These are phyloP conservation scores for Cladophialophora chaetospira DNA, from an alignment of 2,329 filamentous ascomycete genomes.

Conservation along the genomic window DNA sequence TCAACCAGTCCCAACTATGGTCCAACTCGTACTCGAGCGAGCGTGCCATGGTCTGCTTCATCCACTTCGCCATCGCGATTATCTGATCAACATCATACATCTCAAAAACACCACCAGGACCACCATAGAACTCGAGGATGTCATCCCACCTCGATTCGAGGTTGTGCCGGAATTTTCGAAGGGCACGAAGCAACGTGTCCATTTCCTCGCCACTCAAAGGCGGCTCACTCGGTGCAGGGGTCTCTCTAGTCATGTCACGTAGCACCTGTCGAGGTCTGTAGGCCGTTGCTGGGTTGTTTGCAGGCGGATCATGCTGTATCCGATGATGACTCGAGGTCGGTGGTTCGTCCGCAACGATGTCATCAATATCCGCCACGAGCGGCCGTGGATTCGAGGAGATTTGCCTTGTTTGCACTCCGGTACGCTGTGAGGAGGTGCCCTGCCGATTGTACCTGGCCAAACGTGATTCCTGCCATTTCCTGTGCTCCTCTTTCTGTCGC, in stretches of 20 bases:
- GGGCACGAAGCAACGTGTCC: conserved; percentile 33
- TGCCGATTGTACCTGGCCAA: neutral
- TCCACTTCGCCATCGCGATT: conserved; percentile 26
- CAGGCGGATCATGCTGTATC: conserved; percentile 23
- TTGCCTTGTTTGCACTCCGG: neutral
- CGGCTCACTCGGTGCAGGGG: conserved; percentile 17
- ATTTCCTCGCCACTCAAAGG: conserved; percentile 35
- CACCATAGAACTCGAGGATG: conserved; percentile 30
- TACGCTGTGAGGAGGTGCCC: neutral
- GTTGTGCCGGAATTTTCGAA: conserved; percentile 33
- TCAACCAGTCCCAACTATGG: conserved; percentile 23
- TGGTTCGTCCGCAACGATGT: conserved; percentile 10
- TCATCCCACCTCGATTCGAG: conserved; percentile 34
- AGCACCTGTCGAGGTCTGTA: conserved; percentile 3
- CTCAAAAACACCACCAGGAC: conserved; percentile 5
- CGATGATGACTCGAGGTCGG: neutral
- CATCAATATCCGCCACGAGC: conserved; percentile 25
- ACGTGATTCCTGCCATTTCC: conserved; percentile 1
- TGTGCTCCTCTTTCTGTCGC: neutral
- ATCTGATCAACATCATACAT: conserved; percentile 26
- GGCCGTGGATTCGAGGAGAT: too few relatives aligned
- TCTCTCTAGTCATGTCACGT: conserved; percentile 25
- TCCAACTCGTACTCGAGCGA: neutral
- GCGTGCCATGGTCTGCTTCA: conserved; percentile 27
- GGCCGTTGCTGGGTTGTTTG: neutral